Evolutionary conservation across 371 early-diverging fungal genomes (phyloP).

Genomic region (Chytridium lagenaria): DNA sequence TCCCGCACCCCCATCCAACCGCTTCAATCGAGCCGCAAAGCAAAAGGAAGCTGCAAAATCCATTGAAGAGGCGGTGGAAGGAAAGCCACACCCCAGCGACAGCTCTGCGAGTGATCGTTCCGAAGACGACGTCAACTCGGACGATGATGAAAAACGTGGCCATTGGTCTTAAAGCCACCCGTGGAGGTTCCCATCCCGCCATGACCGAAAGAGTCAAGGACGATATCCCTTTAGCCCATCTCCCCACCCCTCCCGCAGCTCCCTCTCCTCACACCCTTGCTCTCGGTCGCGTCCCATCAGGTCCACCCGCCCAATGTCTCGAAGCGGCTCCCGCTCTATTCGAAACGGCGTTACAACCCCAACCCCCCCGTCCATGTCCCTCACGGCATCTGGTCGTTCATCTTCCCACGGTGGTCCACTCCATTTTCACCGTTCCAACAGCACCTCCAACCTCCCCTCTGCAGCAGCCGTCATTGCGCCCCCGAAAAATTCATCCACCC

Average conservation of each 20-base stretch:
- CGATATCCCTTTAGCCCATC: slow-evolving; percentile 13
- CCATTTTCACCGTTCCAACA: background rate
- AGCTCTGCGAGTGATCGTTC: background rate
- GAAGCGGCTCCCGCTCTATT: background rate
- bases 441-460: background rate
- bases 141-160: background rate
- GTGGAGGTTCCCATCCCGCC: no score
- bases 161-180: no score
- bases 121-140: background rate
- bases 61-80: background rate
- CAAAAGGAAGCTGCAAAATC: background rate
- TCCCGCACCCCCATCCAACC: slow-evolving; percentile 5
- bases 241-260: background rate
- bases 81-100: background rate
- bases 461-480: background rate
- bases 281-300: background rate
- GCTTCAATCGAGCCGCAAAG: slow-evolving; percentile 4
- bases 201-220: background rate
- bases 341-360: background rate
- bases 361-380: background rate
- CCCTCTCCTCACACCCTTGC: slow-evolving; percentile 10
- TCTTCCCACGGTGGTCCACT: background rate
- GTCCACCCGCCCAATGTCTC: background rate
- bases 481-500: background rate
- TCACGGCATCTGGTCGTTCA: background rate